Percentiles rank a stretch among this genome's conserved stretches.
Evolutionary conservation across 345 rosid species (phyloP).

Genomic region (Lepidium sativum): DNA sequence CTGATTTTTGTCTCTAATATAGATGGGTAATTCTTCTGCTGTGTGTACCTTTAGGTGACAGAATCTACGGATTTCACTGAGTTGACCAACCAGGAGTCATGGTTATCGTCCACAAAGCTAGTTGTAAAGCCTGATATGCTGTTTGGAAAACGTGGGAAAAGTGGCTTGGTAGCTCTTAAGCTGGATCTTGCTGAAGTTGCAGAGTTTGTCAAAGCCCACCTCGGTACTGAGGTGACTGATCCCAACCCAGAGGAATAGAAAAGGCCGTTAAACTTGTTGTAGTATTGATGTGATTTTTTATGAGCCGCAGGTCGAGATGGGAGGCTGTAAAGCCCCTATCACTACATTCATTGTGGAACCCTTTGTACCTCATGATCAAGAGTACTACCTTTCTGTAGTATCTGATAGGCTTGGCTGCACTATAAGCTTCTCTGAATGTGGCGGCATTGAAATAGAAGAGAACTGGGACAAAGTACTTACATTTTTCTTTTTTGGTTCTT

Average conservation of each 20-base stretch:
- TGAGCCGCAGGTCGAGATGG: slow-evolving; percentile 71
- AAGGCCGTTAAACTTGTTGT: not conserved
- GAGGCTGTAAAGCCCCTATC: slow-evolving; percentile 84
- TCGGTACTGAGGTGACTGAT: slow-evolving; percentile 67
- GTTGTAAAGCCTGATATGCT: slow-evolving; percentile 99
- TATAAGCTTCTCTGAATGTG: slow-evolving; percentile 89
- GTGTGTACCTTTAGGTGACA: slow-evolving; percentile 47
- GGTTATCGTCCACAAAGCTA: slow-evolving; percentile 81
- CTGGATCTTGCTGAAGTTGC: slow-evolving; percentile 96
- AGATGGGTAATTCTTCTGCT: not conserved
- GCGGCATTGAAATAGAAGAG: slow-evolving; percentile 97
- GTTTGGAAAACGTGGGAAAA: slow-evolving; percentile 94
- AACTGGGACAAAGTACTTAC: slow-evolving; percentile 84
- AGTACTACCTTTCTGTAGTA: slow-evolving; percentile 73
- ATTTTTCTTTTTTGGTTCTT: not conserved
- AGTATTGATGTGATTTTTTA: not conserved
- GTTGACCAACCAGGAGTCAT: slow-evolving; percentile 63
- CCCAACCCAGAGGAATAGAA: not conserved
- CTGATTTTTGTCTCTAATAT: not conserved
- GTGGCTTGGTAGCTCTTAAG: slow-evolving; percentile 88
- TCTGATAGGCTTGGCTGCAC: slow-evolving; percentile 92
- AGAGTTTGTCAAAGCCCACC: slow-evolving; percentile 81
- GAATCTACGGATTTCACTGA: slow-evolving; percentile 73
- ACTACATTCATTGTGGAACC: slow-evolving; percentile 95
- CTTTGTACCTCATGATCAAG: slow-evolving; percentile 82